These are phyloP conservation scores for Drechslera avenae DNA, from an alignment of 2,329 filamentous ascomycete genomes.

Conservation along the genomic window DNA sequence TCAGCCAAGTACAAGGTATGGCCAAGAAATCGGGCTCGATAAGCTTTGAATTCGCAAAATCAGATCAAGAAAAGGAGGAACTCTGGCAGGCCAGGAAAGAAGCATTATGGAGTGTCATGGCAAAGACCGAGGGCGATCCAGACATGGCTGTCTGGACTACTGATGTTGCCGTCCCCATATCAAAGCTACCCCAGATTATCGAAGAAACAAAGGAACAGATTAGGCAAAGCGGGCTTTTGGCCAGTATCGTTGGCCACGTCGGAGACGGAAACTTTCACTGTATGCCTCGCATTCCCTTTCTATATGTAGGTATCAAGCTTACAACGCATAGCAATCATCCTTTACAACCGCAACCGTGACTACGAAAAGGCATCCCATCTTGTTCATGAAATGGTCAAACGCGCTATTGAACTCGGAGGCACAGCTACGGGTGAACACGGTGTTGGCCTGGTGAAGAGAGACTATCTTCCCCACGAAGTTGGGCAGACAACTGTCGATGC, in stretches of 20 bases:
- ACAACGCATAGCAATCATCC: conserved; percentile 58
- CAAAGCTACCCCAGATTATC: conserved; percentile 72
- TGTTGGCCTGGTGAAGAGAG: conserved; percentile 81
- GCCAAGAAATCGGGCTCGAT: conserved; percentile 65
- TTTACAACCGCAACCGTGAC: conserved; percentile 69
- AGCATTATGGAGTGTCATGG: conserved; percentile 74
- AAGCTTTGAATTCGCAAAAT: conserved; percentile 71
- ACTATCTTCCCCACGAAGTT: conserved; percentile 80
- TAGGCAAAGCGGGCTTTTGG: conserved; percentile 64
- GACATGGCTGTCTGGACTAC: conserved; percentile 75
- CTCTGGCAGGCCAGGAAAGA: conserved; percentile 79
- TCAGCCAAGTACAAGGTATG: conserved; percentile 68
- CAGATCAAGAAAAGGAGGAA: conserved; percentile 67
- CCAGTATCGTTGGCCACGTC: conserved; percentile 73
- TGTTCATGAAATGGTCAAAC: conserved; percentile 84
- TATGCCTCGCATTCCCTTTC: conserved; percentile 37
- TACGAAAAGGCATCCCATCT: conserved; percentile 69
- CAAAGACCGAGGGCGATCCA: conserved; percentile 62
- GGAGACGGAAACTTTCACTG: conserved; percentile 77
- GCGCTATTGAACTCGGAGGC: conserved; percentile 82
- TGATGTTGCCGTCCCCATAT: conserved; percentile 79
- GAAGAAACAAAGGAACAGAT: conserved; percentile 76
- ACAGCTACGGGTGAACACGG: conserved; percentile 87
- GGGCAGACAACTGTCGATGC: conserved; percentile 75
- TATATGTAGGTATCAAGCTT: conserved; percentile 6